Percentiles rank a stretch among this genome's conserved stretches.
Conservation (phyloP, 2,329 filamentous ascomycete genomes). For the Teratosphaeria nubilosa region DNA sequence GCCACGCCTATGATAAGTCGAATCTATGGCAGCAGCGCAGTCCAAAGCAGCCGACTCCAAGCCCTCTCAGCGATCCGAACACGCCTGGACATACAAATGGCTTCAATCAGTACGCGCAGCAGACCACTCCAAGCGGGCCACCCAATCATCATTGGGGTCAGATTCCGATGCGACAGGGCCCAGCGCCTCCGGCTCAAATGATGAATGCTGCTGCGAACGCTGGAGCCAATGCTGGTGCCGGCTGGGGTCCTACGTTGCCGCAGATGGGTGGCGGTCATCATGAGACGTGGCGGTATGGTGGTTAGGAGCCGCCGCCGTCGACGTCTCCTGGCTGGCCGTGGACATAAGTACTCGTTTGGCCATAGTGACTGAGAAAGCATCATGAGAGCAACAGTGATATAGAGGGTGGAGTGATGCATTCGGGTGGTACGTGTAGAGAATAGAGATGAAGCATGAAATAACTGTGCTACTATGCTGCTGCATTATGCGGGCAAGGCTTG, state of each 20-base stretch:
- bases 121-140: background rate
- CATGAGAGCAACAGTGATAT: background rate
- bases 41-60: slow-evolving; percentile 23
- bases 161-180: background rate
- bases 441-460: background rate
- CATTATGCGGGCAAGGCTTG: background rate
- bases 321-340: background rate
- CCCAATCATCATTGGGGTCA: background rate
- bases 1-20: slow-evolving; percentile 14
- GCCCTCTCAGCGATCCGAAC: slow-evolving; percentile 22
- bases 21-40: slow-evolving; percentile 19
- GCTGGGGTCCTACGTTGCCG: slow-evolving; percentile 19
- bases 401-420: background rate
- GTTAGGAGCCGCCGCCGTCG: background rate
- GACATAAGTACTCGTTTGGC: background rate
- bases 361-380: background rate
- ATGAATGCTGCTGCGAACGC: slow-evolving; percentile 1
- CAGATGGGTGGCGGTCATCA: slow-evolving; percentile 18
- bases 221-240: slow-evolving; percentile 6
- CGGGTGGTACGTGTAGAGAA: background rate
- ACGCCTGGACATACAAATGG: slow-evolving; percentile 11
- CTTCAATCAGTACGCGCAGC: background rate
- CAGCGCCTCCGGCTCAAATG: background rate
- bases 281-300: slow-evolving; percentile 17
- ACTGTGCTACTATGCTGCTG: background rate